Evolutionary conservation across 129 eudicot species (phyloP).

Genomic region (Escallonia herrerae): DNA sequence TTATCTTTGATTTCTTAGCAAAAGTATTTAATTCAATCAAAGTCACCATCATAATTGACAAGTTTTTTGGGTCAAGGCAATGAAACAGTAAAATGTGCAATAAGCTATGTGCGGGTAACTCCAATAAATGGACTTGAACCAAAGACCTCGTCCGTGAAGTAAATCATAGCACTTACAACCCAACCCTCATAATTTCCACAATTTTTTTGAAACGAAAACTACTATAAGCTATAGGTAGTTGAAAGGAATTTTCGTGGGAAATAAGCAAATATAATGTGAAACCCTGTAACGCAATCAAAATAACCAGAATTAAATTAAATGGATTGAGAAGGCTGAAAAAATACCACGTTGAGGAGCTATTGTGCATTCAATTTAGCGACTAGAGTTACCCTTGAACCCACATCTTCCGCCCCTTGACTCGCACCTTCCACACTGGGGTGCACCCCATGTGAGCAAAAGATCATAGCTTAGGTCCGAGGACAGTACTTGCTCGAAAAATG

Average conservation of each 20-base stretch:
- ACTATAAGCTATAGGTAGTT: no score
- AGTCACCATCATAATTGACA: background rate
- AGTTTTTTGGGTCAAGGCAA: background rate
- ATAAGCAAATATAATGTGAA: no score
- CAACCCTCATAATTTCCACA: no score
- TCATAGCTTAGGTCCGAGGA: conserved; percentile 24
- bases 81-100: background rate
- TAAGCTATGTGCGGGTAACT: background rate
- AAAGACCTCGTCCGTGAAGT: no score
- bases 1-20: background rate
- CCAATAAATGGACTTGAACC: background rate
- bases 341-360: conserved; percentile 18
- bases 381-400: conserved; percentile 14
- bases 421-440: conserved; percentile 32
- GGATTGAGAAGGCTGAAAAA: background rate
- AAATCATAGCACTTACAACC: no score
- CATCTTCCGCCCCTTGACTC: conserved; percentile 26
- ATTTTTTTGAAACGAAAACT: no score
- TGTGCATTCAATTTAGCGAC: conserved; percentile 15
- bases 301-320: background rate
- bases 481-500: conserved; percentile 4
- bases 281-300: no score
- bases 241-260: no score
- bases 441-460: conserved; percentile 26
- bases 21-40: background rate